Evolutionary conservation across 1,284 basidiomycete species (phyloP), one percentile per base, ranked within the genome.

Genomic region (Ceratorhiza oryzae-sativae): DNA sequence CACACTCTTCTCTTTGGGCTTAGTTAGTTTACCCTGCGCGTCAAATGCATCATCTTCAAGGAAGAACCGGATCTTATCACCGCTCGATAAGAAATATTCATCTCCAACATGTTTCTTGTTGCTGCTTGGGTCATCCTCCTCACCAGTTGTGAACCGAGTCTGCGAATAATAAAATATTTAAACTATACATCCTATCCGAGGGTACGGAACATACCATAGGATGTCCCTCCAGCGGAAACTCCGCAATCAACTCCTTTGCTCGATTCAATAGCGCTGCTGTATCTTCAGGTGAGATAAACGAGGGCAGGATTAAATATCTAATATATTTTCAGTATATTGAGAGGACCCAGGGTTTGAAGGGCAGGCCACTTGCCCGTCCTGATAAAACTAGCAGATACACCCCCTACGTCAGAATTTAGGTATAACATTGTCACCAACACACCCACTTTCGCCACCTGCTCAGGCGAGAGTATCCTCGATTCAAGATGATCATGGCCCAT

Each of bases 41-140:
- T 86, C 85, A 8, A 94, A 82, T 0, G 93, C 93, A 70, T 90
- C 93, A 77, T 91, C 88, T 77, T 97, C 95, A 46, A 96, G 82
- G 79, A 97, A 97, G 80, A 89, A 95, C 1, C 91, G 87, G 81
- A 95, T 93, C 85, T 97, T 97, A 80, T 98, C 94, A 0, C 94
- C 94, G 0, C 92, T 95, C 13, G 84, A 86, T 70, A 98, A 83
- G 78, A 99, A 99, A 80, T 98, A 98, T 30, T 93, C 88, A 78
- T 98, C 95, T 0, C 95, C 94, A 45, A 94, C 85, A 76, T 95
- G 92, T 34, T 78, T 77, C 36, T 75, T 75, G n/a, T 36, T 60
- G 2, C 60, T 34, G 23, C 30, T 65, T 20, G 27, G 62, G 34
- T 70, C 65, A 67, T 89, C 82, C 70, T 86, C 85, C 15, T 87